phyloP scores from a whole-genome alignment of 352 stramenopile genomes.

The Globisporangium barbulae region DNA sequence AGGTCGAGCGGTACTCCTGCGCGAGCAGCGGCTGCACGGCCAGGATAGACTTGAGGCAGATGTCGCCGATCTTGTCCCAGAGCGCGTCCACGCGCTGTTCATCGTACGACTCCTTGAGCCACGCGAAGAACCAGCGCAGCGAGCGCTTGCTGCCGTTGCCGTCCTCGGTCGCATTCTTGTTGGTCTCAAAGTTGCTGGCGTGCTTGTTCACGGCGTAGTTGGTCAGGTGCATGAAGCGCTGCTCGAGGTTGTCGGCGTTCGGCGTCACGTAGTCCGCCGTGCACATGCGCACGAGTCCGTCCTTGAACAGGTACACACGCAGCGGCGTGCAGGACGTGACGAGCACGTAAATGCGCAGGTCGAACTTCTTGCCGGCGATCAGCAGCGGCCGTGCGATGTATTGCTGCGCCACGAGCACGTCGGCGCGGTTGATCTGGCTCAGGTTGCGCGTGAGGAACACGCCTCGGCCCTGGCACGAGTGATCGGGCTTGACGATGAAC shows the following conservation, averaged over 20 bases:
- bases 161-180: conserved; percentile 59
- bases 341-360: conserved; percentile 92
- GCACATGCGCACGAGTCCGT: conserved; percentile 89
- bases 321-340: conserved; percentile 84
- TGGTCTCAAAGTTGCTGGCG: conserved; percentile 82
- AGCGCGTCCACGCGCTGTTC: conserved; percentile 67
- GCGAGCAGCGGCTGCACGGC: conserved; percentile 91
- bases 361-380: conserved; percentile 91
- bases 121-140: conserved; percentile 91
- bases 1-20: conserved; percentile 90
- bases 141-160: conserved; percentile 84
- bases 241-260: conserved; percentile 80
- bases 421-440: conserved; percentile 83
- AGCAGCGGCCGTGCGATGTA: conserved; percentile 77
- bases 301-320: conserved; percentile 89
- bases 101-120: conserved; percentile 70
- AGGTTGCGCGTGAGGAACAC: conserved; percentile 94
- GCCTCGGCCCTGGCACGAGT: conserved; percentile 86
- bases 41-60: conserved; percentile 93
- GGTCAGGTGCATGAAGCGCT: conserved; percentile 91
- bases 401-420: conserved; percentile 86
- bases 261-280: conserved; percentile 85
- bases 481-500: conserved; percentile 96
- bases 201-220: conserved; percentile 93
- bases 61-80: conserved; percentile 92